phyloP scores from a whole-genome alignment of 1,284 basidiomycete genomes.

The Rhodotorula sp. region DNA sequence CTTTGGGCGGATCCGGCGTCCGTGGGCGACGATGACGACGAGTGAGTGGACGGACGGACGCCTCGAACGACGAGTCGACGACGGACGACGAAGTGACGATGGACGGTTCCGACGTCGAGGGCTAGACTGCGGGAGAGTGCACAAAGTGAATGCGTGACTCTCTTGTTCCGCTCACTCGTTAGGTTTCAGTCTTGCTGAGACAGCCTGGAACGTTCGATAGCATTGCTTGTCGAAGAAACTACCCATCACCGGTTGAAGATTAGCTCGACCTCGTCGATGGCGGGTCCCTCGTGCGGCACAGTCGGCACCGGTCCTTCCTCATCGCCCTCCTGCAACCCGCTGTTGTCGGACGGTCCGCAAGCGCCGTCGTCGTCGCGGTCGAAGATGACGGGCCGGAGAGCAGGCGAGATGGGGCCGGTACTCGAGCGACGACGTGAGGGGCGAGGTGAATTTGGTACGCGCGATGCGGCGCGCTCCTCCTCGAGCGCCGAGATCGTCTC shows the following conservation, averaged over 20 bases:
- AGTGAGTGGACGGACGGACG: too few species aligned
- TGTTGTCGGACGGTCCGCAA: background rate
- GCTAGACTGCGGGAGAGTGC: too few species aligned
- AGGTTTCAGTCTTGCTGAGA: too few species aligned
- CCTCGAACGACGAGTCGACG: too few species aligned
- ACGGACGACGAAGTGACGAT: too few species aligned
- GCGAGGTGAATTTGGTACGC: constrained; percentile 27
- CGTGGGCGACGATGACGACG: too few species aligned
- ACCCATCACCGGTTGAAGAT: constrained; percentile 25
- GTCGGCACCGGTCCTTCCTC: constrained; percentile 34
- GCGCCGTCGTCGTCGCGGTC: constrained; percentile 38
- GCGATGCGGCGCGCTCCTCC: constrained; percentile 32
- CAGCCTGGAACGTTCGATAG: too few species aligned
- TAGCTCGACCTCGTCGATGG: constrained; percentile 41
- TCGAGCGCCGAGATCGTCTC: constrained; percentile 41
- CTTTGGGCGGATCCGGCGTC: too few species aligned
- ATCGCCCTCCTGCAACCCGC: background rate
- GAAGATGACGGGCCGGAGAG: constrained; percentile 38
- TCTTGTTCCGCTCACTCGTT: too few species aligned
- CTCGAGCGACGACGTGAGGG: constrained; percentile 31
- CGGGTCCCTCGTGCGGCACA: constrained; percentile 31
- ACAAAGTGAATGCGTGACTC: too few species aligned
- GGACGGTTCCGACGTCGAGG: too few species aligned
- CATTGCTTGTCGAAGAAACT: background rate
- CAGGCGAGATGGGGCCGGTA: constrained; percentile 39